Conservation (phyloP, 2,329 filamentous ascomycete species). For the Tympanopsis confertula region DNA sequence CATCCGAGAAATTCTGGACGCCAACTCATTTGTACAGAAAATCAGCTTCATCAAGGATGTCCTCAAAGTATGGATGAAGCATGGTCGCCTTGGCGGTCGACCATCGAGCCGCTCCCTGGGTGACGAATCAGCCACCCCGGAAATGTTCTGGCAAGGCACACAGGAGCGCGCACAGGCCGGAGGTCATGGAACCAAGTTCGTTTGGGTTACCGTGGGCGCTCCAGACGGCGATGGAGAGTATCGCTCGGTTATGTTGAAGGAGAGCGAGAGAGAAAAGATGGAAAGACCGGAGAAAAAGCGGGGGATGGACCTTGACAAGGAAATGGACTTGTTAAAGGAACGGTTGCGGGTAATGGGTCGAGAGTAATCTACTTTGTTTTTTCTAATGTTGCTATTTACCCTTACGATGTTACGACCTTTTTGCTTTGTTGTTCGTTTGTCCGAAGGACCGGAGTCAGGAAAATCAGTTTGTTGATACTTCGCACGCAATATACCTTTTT, state of each 20-base stretch:
- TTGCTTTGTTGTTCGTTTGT: too few species aligned
- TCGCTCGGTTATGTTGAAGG: not conserved
- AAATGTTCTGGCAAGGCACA: not conserved
- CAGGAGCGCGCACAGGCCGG: not conserved
- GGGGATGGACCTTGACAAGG: not conserved
- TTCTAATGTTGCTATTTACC: not conserved
- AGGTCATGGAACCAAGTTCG: not conserved
- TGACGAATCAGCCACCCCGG: not conserved
- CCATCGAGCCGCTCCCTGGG: too few species aligned
- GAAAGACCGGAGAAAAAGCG: too few species aligned
- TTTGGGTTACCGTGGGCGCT: not conserved
- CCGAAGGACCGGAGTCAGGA: too few species aligned
- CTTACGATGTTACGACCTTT: not conserved
- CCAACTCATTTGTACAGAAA: constrained; percentile 29
- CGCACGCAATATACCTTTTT: too few species aligned
- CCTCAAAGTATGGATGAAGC: constrained; percentile 23
- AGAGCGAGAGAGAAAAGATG: not conserved
- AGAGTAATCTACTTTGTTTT: not conserved
- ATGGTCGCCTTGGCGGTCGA: constrained; percentile 21
- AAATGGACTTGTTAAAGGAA: not conserved
- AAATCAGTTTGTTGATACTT: too few species aligned
- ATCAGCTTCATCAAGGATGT: constrained; percentile 25
- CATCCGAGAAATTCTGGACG: constrained; percentile 26
- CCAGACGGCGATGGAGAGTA: constrained; percentile 1
- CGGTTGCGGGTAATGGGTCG: not conserved